phyloP scores from a whole-genome alignment of 345 rosid genomes.

The Eucalyptus brandiana region DNA sequence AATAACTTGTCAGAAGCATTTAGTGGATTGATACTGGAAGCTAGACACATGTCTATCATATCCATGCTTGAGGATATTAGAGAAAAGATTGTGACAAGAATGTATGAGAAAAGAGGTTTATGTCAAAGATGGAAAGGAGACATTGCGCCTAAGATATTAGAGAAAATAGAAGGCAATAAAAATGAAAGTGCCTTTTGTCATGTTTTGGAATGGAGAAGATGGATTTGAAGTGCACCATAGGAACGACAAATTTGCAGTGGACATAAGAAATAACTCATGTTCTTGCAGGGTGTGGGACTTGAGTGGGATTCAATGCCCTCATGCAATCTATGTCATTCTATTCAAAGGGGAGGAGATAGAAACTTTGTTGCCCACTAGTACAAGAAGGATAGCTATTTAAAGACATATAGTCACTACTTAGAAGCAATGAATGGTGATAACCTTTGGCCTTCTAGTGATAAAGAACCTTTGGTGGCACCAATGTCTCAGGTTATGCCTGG shows the following conservation, averaged over 20 bases:
- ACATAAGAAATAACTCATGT: background rate
- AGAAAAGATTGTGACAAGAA: background rate
- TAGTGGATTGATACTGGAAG: too few relatives aligned
- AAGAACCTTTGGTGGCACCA: background rate
- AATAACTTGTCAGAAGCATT: too few relatives aligned
- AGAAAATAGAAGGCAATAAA: background rate
- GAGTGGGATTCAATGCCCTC: background rate
- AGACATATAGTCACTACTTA: background rate
- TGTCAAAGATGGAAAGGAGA: background rate
- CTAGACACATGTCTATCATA: too few relatives aligned
- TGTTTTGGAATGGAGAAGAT: too few relatives aligned
- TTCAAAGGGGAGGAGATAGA: too few relatives aligned
- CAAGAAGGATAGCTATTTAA: background rate
- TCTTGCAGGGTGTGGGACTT: background rate
- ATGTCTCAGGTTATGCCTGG: background rate
- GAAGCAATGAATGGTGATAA: background rate
- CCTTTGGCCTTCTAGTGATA: background rate
- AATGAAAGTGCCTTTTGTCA: background rate
- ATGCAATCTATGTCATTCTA: background rate
- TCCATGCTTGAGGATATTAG: too few relatives aligned
- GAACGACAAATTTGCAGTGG: background rate
- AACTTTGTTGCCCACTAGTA: background rate
- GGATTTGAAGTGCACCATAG: background rate
- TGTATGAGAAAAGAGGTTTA: background rate
- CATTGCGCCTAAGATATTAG: too few relatives aligned